Evolutionary conservation across 2,329 filamentous ascomycete genomes (phyloP).

Genomic region (Aspergillus flavus): DNA sequence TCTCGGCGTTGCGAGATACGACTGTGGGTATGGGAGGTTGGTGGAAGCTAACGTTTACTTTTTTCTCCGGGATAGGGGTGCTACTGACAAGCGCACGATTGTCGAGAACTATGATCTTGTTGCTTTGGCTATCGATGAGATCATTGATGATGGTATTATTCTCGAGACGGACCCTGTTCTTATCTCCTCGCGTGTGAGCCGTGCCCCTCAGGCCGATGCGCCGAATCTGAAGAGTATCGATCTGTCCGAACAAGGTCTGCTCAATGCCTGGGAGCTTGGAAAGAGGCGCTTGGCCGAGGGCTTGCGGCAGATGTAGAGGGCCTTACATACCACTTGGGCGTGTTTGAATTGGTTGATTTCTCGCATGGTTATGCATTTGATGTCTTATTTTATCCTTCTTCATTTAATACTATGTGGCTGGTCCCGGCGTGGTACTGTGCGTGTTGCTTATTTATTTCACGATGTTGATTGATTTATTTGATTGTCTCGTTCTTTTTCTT

Average conservation of each 20-base stretch:
- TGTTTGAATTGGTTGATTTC: conserved; percentile 5
- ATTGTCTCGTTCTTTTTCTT: conserved; percentile 16
- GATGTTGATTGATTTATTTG: conserved; percentile 21
- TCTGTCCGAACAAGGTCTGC: conserved; percentile 90
- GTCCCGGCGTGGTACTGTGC: conserved; percentile 38
- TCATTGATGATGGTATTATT: conserved; percentile 92
- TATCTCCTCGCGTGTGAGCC: conserved; percentile 88
- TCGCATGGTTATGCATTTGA: conserved; percentile 24
- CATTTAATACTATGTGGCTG: conserved; percentile 35
- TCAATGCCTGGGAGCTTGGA: conserved; percentile 91
- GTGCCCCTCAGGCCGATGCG: conserved; percentile 86
- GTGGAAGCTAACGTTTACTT: not conserved
- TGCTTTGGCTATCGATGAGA: conserved; percentile 91
- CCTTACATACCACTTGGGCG: not conserved
- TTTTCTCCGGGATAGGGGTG: conserved; percentile 64
- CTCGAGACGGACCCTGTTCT: conserved; percentile 96
- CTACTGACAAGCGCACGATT: conserved; percentile 95
- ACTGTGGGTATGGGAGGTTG: not conserved
- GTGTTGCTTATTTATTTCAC: conserved; percentile 25
- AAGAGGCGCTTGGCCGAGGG: conserved; percentile 89
- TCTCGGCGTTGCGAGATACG: not conserved
- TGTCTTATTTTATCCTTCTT: conserved; percentile 25
- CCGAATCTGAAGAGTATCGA: conserved; percentile 89
- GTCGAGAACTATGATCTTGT: conserved; percentile 99
- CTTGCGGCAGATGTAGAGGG: conserved; percentile 63